A percentile compares a stretch with the other conserved stretches of the same genome.
Conservation (phyloP, 2,329 filamentous ascomycete genomes). For the Botryosphaeria dothidea region DNA sequence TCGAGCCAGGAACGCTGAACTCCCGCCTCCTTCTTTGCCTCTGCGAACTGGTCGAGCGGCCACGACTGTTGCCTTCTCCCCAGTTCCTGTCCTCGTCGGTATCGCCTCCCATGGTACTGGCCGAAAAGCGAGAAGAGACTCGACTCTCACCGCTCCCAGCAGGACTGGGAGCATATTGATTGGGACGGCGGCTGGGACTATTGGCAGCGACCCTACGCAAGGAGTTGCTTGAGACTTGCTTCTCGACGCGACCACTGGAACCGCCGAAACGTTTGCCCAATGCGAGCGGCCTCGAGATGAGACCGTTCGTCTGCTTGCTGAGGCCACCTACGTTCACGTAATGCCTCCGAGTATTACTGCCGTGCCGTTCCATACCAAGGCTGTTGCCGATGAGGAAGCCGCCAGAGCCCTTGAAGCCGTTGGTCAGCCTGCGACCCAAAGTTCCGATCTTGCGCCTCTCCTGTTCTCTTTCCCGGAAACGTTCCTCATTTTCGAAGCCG, state of each 20-base stretch:
- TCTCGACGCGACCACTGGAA: background rate
- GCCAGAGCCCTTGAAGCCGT: slow-evolving; percentile 42
- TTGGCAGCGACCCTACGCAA: background rate
- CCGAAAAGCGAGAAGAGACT: slow-evolving; percentile 2
- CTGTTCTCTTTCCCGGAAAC: background rate
- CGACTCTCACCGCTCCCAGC: background rate
- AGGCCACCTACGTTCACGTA: slow-evolving; percentile 26
- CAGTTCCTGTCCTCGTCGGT: background rate
- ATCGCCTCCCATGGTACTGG: slow-evolving; percentile 4
- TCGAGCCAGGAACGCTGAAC: slow-evolving; percentile 21
- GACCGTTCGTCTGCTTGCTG: background rate
- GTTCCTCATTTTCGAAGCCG: slow-evolving; percentile 22
- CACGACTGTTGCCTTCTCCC: slow-evolving; percentile 19
- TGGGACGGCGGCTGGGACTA: background rate
- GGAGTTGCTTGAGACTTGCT: background rate
- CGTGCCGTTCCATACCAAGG: slow-evolving; percentile 55
- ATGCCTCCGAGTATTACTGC: slow-evolving; percentile 44
- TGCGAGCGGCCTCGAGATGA: background rate
- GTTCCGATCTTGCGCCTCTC: slow-evolving; percentile 21
- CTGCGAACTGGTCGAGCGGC: slow-evolving; percentile 10
- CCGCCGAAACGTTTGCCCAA: background rate
- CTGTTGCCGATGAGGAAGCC: slow-evolving; percentile 57
- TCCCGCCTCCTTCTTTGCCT: background rate
- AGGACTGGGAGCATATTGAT: background rate
- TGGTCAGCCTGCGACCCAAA: slow-evolving; percentile 33